Conservation (phyloP, 176 grass and related monocot species). For the Carex cristatella region DNA sequence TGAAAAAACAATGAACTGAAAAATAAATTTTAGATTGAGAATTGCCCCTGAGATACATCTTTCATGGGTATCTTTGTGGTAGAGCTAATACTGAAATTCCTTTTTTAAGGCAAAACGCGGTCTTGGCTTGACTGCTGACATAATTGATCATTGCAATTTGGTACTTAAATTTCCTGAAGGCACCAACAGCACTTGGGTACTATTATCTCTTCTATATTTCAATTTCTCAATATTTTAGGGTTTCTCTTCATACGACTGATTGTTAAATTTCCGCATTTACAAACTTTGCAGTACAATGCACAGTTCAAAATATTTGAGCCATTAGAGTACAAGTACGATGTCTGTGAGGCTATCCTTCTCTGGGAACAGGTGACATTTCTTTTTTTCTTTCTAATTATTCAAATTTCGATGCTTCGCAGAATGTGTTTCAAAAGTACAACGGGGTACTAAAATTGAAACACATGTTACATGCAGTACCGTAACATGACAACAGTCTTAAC, state of each 20-base stretch:
- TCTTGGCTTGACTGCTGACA: constrained; percentile 74
- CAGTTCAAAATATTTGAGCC: constrained; percentile 95
- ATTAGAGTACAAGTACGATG: constrained; percentile 70
- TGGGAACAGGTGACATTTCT: constrained; percentile 77
- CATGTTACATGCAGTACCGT: constrained; percentile 55
- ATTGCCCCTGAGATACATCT: neutral
- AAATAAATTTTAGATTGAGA: neutral
- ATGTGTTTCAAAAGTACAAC: neutral
- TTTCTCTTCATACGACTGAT: neutral
- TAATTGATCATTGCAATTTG: constrained; percentile 75
- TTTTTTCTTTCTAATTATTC: constrained; percentile 7
- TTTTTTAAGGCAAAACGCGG: constrained; percentile 76
- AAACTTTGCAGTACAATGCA: constrained; percentile 58
- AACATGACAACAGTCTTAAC: constrained; percentile 97
- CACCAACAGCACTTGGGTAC: constrained; percentile 88
- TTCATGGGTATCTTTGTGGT: neutral
- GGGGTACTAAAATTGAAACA: constrained; percentile 13
- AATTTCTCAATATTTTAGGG: neutral
- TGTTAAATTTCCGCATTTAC: neutral
- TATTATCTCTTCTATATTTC: constrained; percentile 27
- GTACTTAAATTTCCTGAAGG: constrained; percentile 74
- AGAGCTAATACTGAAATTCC: neutral
- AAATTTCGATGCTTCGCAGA: neutral
- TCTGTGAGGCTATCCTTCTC: constrained; percentile 72
- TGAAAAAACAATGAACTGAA: neutral